Evolutionary conservation across 345 rosid species (phyloP).

Genomic region (Alliaria petiolata): DNA sequence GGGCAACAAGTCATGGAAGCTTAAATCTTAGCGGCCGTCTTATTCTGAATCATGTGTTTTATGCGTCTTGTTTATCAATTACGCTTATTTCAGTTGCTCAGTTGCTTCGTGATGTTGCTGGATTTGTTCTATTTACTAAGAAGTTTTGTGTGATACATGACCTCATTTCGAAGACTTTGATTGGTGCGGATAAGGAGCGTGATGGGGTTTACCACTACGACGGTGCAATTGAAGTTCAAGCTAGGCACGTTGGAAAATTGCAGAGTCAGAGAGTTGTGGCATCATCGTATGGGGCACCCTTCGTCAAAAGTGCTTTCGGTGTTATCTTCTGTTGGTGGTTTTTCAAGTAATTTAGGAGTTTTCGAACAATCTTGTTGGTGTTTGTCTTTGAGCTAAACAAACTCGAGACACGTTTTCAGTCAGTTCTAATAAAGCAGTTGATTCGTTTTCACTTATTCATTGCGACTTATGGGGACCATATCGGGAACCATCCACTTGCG

Average conservation of each 20-base stretch:
- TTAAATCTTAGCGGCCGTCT: background rate
- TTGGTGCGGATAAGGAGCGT: background rate
- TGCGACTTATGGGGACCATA: background rate
- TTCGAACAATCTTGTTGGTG: background rate
- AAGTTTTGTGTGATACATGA: background rate
- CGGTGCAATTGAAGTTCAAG: background rate
- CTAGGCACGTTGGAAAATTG: background rate
- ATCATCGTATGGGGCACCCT: background rate
- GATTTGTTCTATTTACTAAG: background rate
- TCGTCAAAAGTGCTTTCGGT: background rate
- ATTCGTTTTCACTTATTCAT: background rate
- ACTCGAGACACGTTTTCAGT: background rate
- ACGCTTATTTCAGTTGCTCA: background rate
- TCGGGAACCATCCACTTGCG: background rate
- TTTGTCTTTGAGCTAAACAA: background rate
- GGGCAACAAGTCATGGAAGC: too few relatives aligned
- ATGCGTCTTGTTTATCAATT: background rate
- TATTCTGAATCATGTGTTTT: background rate
- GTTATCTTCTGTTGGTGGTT: background rate
- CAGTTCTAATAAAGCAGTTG: background rate
- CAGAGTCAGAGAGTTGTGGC: background rate
- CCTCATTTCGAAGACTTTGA: background rate
- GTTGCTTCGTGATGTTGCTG: background rate
- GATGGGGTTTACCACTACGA: background rate
- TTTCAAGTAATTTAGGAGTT: background rate